A percentile compares a stretch with the other conserved stretches of the same genome.
These are phyloP conservation scores for Eucalyptus polyanthemos DNA, from an alignment of 345 rosid species.

Conservation along the genomic window DNA sequence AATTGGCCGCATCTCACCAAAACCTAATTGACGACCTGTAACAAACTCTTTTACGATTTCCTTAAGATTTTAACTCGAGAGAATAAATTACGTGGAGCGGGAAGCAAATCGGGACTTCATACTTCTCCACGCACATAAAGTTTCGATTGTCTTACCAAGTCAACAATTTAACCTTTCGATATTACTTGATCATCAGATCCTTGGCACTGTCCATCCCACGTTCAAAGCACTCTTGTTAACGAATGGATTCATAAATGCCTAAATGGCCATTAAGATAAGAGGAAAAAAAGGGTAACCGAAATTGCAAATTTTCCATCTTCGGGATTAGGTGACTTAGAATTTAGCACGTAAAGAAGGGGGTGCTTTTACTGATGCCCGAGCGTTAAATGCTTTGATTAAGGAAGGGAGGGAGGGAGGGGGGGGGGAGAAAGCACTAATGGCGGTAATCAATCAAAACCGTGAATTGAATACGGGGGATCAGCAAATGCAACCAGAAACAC, in stretches of 20 bases:
- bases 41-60: neutral
- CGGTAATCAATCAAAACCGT: neutral
- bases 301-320: neutral
- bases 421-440: neutral
- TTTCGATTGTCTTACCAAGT: neutral
- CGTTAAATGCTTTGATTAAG: neutral
- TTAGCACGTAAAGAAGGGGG: neutral
- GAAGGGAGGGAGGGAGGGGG: neutral
- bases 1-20: neutral
- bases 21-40: neutral
- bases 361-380: neutral
- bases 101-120: neutral
- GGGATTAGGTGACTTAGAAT: neutral
- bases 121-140: neutral
- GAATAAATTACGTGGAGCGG: neutral
- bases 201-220: neutral
- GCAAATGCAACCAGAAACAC: neutral
- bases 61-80: neutral
- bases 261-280: neutral
- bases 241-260: neutral
- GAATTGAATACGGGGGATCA: neutral
- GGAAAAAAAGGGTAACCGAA: neutral
- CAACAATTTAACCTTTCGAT: neutral
- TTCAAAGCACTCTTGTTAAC: neutral
- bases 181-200: neutral